Percentiles rank a stretch among this genome's conserved stretches.
phyloP scores from a whole-genome alignment of 2,329 filamentous ascomycete species.

The Periconia sp. region DNA sequence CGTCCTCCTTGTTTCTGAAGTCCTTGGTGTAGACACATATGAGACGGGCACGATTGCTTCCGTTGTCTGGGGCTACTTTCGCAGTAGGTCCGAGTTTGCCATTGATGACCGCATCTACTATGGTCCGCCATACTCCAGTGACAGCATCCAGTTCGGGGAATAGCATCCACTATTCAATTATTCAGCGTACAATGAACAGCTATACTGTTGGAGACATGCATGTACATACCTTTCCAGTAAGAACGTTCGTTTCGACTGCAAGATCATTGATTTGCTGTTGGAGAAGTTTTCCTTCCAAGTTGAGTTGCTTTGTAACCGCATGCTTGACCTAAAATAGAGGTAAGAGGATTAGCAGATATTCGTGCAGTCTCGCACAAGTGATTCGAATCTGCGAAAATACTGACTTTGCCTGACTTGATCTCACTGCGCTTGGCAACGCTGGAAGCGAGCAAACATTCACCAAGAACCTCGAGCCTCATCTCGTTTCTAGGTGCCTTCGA shows the following conservation, averaged over 20 bases:
- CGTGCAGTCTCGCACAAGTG: background rate
- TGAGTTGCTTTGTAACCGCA: conserved; percentile 43
- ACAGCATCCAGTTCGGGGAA: conserved; percentile 61
- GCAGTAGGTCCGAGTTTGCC: conserved; percentile 71
- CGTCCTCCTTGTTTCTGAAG: conserved; percentile 69
- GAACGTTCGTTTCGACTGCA: conserved; percentile 61
- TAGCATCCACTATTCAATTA: conserved; percentile 67
- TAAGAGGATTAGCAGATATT: conserved; percentile 8
- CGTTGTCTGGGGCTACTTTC: conserved; percentile 67
- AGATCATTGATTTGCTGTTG: conserved; percentile 61
- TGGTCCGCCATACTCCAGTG: conserved; percentile 64
- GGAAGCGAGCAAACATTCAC: conserved; percentile 56
- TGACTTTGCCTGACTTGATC: conserved; percentile 44
- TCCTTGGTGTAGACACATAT: conserved; percentile 80
- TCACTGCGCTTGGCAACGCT: conserved; percentile 49
- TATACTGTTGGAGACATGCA: background rate
- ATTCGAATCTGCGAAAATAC: too few species aligned
- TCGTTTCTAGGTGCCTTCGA: background rate
- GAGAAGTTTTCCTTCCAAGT: conserved; percentile 46
- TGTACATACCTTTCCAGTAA: conserved; percentile 65
- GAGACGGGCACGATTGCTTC: conserved; percentile 51
- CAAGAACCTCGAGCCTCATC: conserved; percentile 43
- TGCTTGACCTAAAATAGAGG: conserved; percentile 7
- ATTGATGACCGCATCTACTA: conserved; percentile 68
- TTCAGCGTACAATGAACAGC: background rate